Evolutionary conservation across 2,329 filamentous ascomycete species (phyloP), one percentile per base, ranked within the genome.

Genomic region (Colletotrichum caudatum): DNA sequence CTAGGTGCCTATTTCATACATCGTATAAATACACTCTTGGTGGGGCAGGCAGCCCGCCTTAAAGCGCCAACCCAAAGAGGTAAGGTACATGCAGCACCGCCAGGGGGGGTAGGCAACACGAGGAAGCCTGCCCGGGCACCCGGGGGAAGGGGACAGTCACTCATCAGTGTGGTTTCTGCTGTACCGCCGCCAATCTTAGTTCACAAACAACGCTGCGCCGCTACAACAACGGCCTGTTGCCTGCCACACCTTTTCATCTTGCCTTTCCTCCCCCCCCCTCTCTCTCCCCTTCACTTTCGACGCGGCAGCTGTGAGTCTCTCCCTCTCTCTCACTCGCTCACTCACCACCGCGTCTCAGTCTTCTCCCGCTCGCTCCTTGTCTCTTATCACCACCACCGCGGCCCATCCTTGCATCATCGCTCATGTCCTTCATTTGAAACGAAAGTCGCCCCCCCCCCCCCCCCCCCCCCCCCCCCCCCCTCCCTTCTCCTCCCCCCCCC

Each of bases 141-240:
- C 29, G 2, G 26, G 35, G 35, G n/a, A 66, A 53, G 46, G 66
- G 66, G 56, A 56, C 61, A 29, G 26, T 29, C 26, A 29, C 26
- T 29, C 26, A 29, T 58, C 50, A 37, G 48, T 50, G 12, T 48
- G 61, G 61, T 44, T 65, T 62, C 37, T 53, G 44, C 53, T 0
- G 33, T 62, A 64, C 61, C 53, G 60, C 67, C n/a, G 66, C 67
- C 29, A 37, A 44, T 33, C 39, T 56, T 54, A 69, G 26, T 41
- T 44, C 37, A 48, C 63, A 35, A 57, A 56, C 67, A 35, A 48
- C 39, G 46, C 62, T 39, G 57, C 56, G 54, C 51, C 57, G 64
- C 63, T 39, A 51, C 50, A 63, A 62, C 57, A 53, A 33, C n/a
- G 29, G 33, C 44, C 37, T 29, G 29, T 29, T 65, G 46, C 23